Evolutionary conservation across 1,284 basidiomycete species (phyloP), one percentile per base, ranked within the genome.

Genomic region (Boletellus dicymbophilus): DNA sequence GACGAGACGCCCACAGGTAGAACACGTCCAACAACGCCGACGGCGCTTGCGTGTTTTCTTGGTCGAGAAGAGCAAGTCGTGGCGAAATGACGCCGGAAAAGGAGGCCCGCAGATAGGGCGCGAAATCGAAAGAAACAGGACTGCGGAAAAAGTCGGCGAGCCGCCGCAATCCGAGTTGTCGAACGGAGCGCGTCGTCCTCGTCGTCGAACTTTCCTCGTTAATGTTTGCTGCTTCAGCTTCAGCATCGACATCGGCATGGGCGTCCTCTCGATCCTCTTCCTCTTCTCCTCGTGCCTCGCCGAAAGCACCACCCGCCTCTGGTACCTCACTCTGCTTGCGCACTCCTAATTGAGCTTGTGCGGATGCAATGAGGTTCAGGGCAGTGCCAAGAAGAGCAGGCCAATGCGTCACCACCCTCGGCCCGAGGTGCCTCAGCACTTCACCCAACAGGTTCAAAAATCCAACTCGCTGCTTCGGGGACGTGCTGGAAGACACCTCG

Each of bases 31-130:
- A 75, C 25, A 98, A 76, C 0, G 93, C 88, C 0, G 95, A 96
- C 0, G 95, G 94, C 0, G 92, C 82, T 69, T 99, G 96, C 0
- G 90, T 93, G 61, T 95, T 98, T 70, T 99, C 96, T 41, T 75
- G 75, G 49, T 90, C 85, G 21, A 99, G 77, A 6, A 75, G 71
- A 0, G 81, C 73, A 23, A 99, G 74, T 18, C 95, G 88, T 0
- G 95, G 95, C 0, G 88, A 85, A 60, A 99, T 89, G 68, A 94
- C 81, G 0, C 79, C 72, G 3, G 75, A 57, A 70, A 94, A 97
- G 12, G 88, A 79, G 11, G 77, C 71, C 1, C 74, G 68, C 56
- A 98, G 75, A 69, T 86, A 97, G 0, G 83, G 78, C 0, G 73
- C 60, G 70, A 90, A 96, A 66, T 95, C 82, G 63, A 95, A 98